Conservation (phyloP, 768 basidiomycete genomes). For the Kwoniella dendrophila region DNA sequence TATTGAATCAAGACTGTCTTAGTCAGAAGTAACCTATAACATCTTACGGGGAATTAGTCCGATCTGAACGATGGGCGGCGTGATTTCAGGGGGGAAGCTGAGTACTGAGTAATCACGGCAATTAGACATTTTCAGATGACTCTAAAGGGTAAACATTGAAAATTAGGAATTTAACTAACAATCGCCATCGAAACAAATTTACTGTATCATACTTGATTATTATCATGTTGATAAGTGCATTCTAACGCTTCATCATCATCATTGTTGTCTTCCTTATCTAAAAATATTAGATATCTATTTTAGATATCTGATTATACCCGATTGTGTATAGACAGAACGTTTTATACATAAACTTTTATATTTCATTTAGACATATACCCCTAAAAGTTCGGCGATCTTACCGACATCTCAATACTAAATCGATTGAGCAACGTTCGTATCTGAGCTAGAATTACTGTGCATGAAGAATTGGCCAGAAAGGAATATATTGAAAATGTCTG, state of each 20-base stretch:
- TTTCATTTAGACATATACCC: no score
- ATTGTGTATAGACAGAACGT: neutral
- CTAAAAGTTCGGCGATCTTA: no score
- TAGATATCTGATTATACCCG: slow-evolving; percentile 1
- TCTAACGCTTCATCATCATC: slow-evolving; percentile 2
- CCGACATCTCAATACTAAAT: neutral
- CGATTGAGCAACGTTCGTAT: neutral
- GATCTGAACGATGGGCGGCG: slow-evolving; percentile 7
- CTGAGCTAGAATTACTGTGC: neutral
- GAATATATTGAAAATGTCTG: slow-evolving; percentile 1
- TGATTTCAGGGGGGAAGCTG: neutral
- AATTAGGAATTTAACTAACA: slow-evolving; percentile 4
- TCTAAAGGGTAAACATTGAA: no score
- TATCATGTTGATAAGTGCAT: neutral
- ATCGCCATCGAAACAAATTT: slow-evolving; percentile 10
- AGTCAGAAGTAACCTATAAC: no score
- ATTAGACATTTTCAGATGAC: neutral
- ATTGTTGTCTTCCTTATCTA: neutral
- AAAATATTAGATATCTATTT: neutral
- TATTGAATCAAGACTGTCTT: no score
- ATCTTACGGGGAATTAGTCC: neutral
- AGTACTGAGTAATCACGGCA: slow-evolving; percentile 5
- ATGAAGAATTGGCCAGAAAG: no score
- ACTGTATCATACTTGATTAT: neutral
- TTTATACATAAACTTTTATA: no score